Evolutionary conservation across 2,329 filamentous ascomycete genomes (phyloP), one percentile per base, ranked within the genome.

Genomic region (Cadophora luteo-olivacea): DNA sequence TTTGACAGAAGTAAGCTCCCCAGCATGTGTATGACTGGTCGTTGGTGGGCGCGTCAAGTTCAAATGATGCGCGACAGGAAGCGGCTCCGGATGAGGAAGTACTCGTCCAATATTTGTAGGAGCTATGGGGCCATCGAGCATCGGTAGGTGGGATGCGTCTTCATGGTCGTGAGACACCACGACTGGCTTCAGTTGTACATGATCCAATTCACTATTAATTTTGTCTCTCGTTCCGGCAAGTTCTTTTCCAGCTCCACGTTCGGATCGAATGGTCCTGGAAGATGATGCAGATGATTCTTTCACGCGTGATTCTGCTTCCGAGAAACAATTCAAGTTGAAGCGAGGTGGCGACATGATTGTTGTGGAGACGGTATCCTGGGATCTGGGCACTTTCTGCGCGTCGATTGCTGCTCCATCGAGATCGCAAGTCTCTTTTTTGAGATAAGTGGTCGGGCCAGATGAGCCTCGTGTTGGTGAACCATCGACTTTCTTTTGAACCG

Each of bases 11-110:
- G 16, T 32, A 65, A 64, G 1, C 62, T 65, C 67, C 52, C 14
- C 38, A 22, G 33, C 33, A 38, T 25, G 29, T 38, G 41, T 11
- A 33, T 32, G 22, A 11, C 16, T 16, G 6, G 19, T 36, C 12
- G 67, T 66, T 14, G 54, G 32, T 9, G 69, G 69, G 8, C 68
- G 62, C 16, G 54, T 9, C 33, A 68, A 48, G n/a, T 69, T 48
- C 6, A 69, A 16, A 52, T 70, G 54, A 32, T 71, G 71, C 24
- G 68, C 66, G 9, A 65, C 62, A 48, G 67, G 66, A 14, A 65
- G 51, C 9, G 58, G 70, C 24, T 68, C 66, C 3, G 38, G 32
- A 24, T n/a, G 52, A 22, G 65, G 68, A n/a, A 69, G 48, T 9
- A 61, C 48, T 8, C 51, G 65, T 61, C 55, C 68, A 61, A 64